phyloP scores from a whole-genome alignment of 768 basidiomycete genomes.

The Strobilomyces dryophilus region DNA sequence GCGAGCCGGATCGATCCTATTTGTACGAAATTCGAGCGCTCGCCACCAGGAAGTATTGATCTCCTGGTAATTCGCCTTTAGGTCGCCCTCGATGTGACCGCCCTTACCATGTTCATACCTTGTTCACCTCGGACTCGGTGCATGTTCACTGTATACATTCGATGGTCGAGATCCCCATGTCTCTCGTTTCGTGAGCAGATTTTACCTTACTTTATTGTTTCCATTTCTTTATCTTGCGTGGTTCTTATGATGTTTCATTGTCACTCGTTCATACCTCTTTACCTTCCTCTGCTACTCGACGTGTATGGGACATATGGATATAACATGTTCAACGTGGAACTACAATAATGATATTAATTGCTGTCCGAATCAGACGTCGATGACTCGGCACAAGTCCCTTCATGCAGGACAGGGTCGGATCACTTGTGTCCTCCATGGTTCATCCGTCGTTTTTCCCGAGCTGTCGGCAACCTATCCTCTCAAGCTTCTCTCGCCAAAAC shows the following conservation, averaged over 20 bases:
- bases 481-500: conserved; percentile 77
- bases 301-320: conserved; percentile 36
- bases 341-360: conserved; percentile 22
- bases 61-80: conserved; percentile 1
- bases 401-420: conserved; percentile 55
- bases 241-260: conserved; percentile 25
- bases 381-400: conserved; percentile 4
- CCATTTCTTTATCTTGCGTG: conserved; percentile 22
- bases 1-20: conserved; percentile 55
- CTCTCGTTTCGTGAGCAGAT: conserved; percentile 27
- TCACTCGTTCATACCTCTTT: conserved; percentile 19
- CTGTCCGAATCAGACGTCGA: not conserved
- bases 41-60: conserved; percentile 78
- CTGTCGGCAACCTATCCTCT: conserved; percentile 81
- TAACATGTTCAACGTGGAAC: conserved; percentile 27
- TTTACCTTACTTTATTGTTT: conserved; percentile 25
- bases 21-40: conserved; percentile 82
- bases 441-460: conserved; percentile 62
- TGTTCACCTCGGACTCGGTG: conserved; percentile 17
- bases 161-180: conserved; percentile 17
- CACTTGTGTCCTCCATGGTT: conserved; percentile 46
- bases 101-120: conserved; percentile 15
- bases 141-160: conserved; percentile 20
- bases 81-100: not conserved
- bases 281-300: conserved; percentile 24